Conservation (phyloP, 202 grass and related monocot genomes). For the Saccharum hybrid region DNA sequence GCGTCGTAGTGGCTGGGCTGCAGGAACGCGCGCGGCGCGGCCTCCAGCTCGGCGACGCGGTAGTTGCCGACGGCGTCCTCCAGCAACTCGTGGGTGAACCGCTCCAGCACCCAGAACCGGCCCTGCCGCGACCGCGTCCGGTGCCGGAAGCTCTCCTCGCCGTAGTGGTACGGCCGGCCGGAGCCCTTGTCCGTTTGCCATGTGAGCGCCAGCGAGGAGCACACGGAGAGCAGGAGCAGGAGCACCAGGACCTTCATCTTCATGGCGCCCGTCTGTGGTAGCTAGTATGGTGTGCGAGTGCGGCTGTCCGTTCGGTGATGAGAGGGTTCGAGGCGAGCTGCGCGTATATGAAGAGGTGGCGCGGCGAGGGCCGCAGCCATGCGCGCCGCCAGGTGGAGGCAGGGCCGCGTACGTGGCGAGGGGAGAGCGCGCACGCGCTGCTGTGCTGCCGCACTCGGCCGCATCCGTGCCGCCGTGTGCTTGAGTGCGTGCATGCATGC, state of each 20-base stretch:
- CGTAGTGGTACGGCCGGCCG: slow-evolving; percentile 62
- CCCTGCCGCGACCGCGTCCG: slow-evolving; percentile 52
- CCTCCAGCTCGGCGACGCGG: slow-evolving; percentile 58
- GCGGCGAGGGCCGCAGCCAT: slow-evolving; percentile 22
- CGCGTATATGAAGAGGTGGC: slow-evolving; percentile 19
- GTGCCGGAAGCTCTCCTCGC: slow-evolving; percentile 53
- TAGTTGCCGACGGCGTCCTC: slow-evolving; percentile 55
- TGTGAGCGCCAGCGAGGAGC: neutral
- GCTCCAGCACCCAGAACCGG: slow-evolving; percentile 48
- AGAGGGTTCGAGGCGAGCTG: slow-evolving; percentile 11
- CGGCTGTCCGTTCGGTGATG: neutral
- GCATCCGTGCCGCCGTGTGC: neutral
- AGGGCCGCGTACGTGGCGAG: slow-evolving; percentile 43
- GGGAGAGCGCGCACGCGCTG: neutral
- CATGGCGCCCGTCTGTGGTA: neutral
- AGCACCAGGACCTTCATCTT: neutral
- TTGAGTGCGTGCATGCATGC: neutral
- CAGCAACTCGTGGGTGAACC: slow-evolving; percentile 54
- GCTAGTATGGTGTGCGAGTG: neutral
- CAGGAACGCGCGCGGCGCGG: slow-evolving; percentile 72
- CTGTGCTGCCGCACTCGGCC: neutral
- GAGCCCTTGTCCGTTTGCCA: slow-evolving; percentile 3
- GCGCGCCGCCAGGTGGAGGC: slow-evolving; percentile 48
- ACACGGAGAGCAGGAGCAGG: slow-evolving; percentile 21
- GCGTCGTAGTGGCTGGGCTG: slow-evolving; percentile 72